These are phyloP conservation scores for Arthroderma sp. DNA, from an alignment of 2,329 filamentous ascomycete species.

Conservation along the genomic window DNA sequence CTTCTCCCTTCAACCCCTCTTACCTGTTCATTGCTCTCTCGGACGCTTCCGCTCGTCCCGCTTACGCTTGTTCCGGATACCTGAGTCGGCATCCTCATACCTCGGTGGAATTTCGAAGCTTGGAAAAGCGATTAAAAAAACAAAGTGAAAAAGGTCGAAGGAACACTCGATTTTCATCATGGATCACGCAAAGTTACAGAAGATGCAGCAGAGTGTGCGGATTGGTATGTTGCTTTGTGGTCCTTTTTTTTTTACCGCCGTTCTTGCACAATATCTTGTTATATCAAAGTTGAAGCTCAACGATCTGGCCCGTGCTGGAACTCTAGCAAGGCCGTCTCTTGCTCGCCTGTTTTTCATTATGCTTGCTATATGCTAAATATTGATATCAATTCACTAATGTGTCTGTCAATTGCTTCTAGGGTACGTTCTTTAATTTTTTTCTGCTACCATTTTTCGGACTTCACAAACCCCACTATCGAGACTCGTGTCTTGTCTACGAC, in stretches of 20 bases:
- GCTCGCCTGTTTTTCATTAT: background rate
- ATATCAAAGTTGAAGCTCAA: background rate
- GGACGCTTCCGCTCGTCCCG: background rate
- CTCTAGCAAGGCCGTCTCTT: background rate
- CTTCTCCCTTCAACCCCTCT: background rate
- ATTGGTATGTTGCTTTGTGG: slow-evolving; percentile 49
- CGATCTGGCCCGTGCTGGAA: background rate
- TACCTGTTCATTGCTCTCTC: background rate
- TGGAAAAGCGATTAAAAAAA: background rate
- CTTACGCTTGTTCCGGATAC: background rate
- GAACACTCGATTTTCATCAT: slow-evolving; percentile 32
- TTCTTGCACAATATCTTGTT: background rate
- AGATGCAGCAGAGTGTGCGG: slow-evolving; percentile 53
- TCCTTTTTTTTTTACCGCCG: background rate
- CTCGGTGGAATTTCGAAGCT: background rate
- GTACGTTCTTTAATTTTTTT: background rate
- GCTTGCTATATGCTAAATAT: background rate
- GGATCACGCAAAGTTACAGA: slow-evolving; percentile 56
- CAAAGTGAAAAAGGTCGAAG: background rate
- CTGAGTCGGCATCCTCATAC: background rate
- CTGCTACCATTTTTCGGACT: background rate
- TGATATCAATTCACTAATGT: background rate
- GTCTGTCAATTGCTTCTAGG: background rate
- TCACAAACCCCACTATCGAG: background rate
- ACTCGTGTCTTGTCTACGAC: no score